Conservation (phyloP, 78 protist genomes). For the Diacronema lutheri region DNA sequence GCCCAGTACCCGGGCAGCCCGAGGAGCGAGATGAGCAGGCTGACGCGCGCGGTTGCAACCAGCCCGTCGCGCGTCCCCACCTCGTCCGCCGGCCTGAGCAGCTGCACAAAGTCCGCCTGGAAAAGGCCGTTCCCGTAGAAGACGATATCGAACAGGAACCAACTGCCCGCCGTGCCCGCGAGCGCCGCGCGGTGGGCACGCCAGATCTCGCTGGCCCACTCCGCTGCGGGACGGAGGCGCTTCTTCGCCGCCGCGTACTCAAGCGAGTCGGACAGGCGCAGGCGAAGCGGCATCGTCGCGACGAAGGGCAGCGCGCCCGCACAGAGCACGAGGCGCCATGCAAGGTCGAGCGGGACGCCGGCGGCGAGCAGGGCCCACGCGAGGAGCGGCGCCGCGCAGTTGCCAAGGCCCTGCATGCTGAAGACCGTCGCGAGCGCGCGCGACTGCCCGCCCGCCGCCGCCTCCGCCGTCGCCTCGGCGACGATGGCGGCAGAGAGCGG, state of each 20-base stretch:
- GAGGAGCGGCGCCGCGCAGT: slow-evolving; percentile 50
- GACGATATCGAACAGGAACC: slow-evolving; percentile 79
- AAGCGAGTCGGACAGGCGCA: not conserved
- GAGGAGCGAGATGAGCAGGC: not conserved
- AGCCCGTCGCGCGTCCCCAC: no score
- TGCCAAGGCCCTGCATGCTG: slow-evolving; percentile 79
- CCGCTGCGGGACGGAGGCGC: not conserved
- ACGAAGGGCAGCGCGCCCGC: slow-evolving; percentile 24
- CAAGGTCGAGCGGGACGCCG: slow-evolving; percentile 32
- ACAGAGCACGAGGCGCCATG: slow-evolving; percentile 57
- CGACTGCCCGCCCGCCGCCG: not conserved
- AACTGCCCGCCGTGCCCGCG: slow-evolving; percentile 70
- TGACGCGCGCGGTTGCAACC: no score
- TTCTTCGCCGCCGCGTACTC: not conserved
- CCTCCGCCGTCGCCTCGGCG: slow-evolving; percentile 24
- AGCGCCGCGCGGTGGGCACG: not conserved
- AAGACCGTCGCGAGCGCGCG: slow-evolving; percentile 64
- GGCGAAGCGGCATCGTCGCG: not conserved
- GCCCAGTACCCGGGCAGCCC: slow-evolving; percentile 8
- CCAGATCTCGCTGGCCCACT: not conserved
- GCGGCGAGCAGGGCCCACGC: slow-evolving; percentile 2
- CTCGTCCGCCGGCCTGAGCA: no score
- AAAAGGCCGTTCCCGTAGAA: slow-evolving; percentile 72
- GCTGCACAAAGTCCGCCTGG: slow-evolving; percentile 11
- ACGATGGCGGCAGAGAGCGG: slow-evolving; percentile 74